These are phyloP conservation scores for Colletotrichum abscissum DNA, from an alignment of 2,329 filamentous ascomycete species.

Conservation along the genomic window DNA sequence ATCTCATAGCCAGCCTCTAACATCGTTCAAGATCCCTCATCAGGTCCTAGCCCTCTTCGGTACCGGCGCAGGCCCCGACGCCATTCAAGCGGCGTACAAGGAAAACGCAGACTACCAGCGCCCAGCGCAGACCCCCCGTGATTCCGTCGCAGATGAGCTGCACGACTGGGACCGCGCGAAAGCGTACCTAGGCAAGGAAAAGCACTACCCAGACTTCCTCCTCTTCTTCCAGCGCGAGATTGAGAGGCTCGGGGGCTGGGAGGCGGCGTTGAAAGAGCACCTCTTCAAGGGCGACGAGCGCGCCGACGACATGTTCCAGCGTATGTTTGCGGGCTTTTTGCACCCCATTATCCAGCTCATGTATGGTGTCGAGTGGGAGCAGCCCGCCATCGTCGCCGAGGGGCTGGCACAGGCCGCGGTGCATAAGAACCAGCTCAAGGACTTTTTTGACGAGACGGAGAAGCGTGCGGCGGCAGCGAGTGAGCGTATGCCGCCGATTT, in stretches of 20 bases:
- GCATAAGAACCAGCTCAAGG: constrained; percentile 68
- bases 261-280: constrained; percentile 72
- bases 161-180: constrained; percentile 66
- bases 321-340: constrained; percentile 76
- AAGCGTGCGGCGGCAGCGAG: constrained; percentile 49
- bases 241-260: constrained; percentile 66
- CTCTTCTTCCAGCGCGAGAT: constrained; percentile 82
- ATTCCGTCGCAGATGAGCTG: constrained; percentile 65
- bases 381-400: constrained; percentile 84
- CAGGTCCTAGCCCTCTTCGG: constrained; percentile 82
- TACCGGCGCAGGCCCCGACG: constrained; percentile 71
- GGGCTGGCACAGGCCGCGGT: constrained; percentile 81
- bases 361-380: constrained; percentile 84
- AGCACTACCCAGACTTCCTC: constrained; percentile 79
- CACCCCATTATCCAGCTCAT: constrained; percentile 89
- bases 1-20: neutral
- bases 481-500: constrained; percentile 55
- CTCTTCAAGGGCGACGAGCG: constrained; percentile 74
- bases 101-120: constrained; percentile 76
- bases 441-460: constrained; percentile 67
- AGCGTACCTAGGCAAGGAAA: constrained; percentile 69
- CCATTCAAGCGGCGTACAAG: constrained; percentile 74
- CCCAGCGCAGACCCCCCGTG: constrained; percentile 57
- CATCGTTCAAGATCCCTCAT: constrained; percentile 68
- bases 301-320: constrained; percentile 75